Evolutionary conservation across 768 basidiomycete genomes (phyloP), one percentile per base, ranked within the genome.

Genomic region (Tulasnella sp.): DNA sequence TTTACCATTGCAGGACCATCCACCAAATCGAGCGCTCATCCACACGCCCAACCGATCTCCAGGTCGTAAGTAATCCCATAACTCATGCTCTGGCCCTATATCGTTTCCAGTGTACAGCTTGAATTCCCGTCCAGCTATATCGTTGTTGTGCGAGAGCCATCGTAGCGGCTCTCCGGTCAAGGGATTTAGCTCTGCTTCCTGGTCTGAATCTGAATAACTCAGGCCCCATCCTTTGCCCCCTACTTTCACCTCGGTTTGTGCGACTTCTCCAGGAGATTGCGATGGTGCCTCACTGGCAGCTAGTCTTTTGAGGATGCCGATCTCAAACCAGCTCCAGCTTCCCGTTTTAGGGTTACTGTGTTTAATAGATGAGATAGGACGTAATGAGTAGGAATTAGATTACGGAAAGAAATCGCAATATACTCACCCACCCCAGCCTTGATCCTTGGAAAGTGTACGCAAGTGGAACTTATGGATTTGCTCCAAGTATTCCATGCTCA

Each of bases 251-350:
- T 55, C 53, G n/a, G n/a, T n/a, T n/a, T n/a, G n/a, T n/a, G n/a
- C n/a, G n/a, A n/a, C 7, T 38, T 15, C 34, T 5, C 34, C 34
- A 15, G 15, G 34, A n/a, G 34, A 38, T 38, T 5, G 15, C 34
- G 34, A 7, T 7, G 5, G 5, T 38, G 34, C 34, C 15, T 38
- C 7, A 38, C 5, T 38, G 7, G 34, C 15, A 15, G 15, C 42
- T 43, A 15, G 24, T 13, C 29, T 21, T 23, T 11, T 34, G n/a
- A 56, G 41, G 24, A 56, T 56, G 23, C 55, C 55, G n/a, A 56
- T 4, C 17, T 56, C 55, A 17, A 56, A 56, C 55, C 55, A 56
- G 43, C 55, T 56, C 42, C 55, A 56, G 24, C 55, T 56, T 17
- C 55, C 55, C 44, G n/a, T 43, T 43, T 29, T 43, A 23, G 29